Base-by-base conservation (phyloP, 2,329 filamentous ascomycete genomes). In the Ceratocystis variospora region DNA sequence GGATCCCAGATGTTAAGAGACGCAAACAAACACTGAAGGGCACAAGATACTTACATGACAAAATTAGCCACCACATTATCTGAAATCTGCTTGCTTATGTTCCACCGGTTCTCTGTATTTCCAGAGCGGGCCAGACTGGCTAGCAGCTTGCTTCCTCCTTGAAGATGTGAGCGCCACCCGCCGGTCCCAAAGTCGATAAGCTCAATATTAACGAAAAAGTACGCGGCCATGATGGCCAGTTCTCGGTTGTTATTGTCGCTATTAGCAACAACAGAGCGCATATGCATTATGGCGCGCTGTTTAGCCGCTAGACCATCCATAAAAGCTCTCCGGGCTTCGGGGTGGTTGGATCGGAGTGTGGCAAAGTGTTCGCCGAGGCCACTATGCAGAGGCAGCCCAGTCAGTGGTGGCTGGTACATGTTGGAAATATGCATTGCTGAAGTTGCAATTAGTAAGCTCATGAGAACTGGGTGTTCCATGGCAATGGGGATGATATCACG, bases 141-240 rank as follows among this genome's bases (percentile, higher is more conserved):
- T 69, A 78, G 72, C 33, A 81, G 76, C 66, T 73, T 76, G 63
- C 76, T 76, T 25, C 78, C 78, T 5, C 77, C 79, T 41, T 77
- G 75, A 57, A 81, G 73, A 70, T 81, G 79, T 55, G 75, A 72
- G 68, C 76, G 76, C 79, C 79, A 81, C 66, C 74, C 74, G 25
- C 74, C 74, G 67, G 74, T 76, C 12, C 79, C 77, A 10, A 79
- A 71, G 68, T 81, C 79, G 59, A 81, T 78, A n/a, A 81, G 73
- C 63, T 80, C 75, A 68, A 81, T 79, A 68, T 80, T 79, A 71
- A 81, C 75, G 66, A 81, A 80, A 71, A 81, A 80, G 62, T 80
- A 75, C 67, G 80, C 76, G 1, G 79, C 78, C 7, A 79, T 79
- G 17, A 81, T 72, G 33, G 79, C 72, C 41, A 79, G 77, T 68